Conservation (phyloP, 2,329 filamentous ascomycete genomes). For the Beauveria asiatica region DNA sequence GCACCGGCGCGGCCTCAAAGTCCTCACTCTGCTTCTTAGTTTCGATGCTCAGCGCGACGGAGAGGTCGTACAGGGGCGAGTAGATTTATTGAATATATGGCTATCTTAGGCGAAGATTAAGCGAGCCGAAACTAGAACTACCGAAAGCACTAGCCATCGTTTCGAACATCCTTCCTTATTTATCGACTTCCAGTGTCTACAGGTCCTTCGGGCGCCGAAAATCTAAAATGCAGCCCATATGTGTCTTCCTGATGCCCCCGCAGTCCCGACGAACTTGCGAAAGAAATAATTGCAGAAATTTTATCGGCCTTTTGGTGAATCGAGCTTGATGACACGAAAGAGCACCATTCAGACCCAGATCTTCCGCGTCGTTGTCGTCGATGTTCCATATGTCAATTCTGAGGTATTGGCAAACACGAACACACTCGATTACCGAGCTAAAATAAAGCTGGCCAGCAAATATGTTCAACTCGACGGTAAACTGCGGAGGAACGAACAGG, state of each 20-base stretch:
- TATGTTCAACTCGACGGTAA: conserved; percentile 44
- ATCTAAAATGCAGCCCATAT: conserved; percentile 22
- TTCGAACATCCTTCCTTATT: no score
- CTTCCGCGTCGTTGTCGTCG: background rate
- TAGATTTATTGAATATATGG: no score
- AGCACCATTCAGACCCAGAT: background rate
- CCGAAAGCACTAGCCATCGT: no score
- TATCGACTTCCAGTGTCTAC: background rate
- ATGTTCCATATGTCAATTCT: conserved; percentile 28
- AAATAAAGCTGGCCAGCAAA: conserved; percentile 64
- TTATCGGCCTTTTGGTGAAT: conserved; percentile 26
- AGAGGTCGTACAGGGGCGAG: no score
- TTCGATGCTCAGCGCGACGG: no score
- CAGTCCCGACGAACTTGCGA: conserved; percentile 29
- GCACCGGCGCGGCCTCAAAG: no score
- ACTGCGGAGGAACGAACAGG: background rate
- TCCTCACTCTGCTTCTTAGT: no score
- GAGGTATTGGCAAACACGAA: conserved; percentile 39
- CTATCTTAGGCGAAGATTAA: no score
- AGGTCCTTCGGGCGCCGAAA: background rate
- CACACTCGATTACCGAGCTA: conserved; percentile 43
- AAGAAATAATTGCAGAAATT: conserved; percentile 29
- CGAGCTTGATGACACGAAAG: no score
- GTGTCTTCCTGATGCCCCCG: conserved; percentile 16
- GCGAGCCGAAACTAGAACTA: no score